Conservation (phyloP, 352 stramenopile genomes). For the Globisporangium middletonii region DNA sequence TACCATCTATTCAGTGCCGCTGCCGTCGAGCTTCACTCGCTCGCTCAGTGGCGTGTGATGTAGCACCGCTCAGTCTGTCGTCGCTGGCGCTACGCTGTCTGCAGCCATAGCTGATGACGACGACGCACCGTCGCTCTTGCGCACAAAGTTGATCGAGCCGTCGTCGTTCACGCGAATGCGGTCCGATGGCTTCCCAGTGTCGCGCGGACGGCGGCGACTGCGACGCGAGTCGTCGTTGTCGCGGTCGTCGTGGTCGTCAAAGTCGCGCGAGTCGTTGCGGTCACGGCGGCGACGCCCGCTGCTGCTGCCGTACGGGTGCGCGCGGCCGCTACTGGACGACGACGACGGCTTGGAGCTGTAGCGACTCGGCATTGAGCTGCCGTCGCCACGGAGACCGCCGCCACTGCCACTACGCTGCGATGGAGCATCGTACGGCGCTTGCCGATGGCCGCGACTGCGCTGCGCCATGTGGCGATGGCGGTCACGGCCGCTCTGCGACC, state of each 20-base stretch:
- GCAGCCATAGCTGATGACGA: too few relatives aligned
- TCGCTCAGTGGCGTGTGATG: too few relatives aligned
- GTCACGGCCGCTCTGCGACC: slow-evolving; percentile 10
- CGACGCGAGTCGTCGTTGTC: not conserved
- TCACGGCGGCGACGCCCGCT: slow-evolving; percentile 11
- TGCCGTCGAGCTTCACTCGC: too few relatives aligned
- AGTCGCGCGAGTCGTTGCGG: slow-evolving; percentile 8
- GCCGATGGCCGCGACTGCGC: slow-evolving; percentile 17
- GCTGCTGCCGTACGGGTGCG: slow-evolving; percentile 39
- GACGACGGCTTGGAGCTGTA: slow-evolving; percentile 12
- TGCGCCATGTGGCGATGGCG: slow-evolving; percentile 8
- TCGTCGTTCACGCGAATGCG: slow-evolving; percentile 57
- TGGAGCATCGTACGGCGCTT: not conserved
- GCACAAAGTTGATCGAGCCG: slow-evolving; percentile 59
- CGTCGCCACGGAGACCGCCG: not conserved
- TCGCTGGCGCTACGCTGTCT: too few relatives aligned
- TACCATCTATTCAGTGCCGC: too few relatives aligned
- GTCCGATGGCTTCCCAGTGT: slow-evolving; percentile 39
- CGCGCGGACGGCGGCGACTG: not conserved
- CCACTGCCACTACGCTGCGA: slow-evolving; percentile 14
- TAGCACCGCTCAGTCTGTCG: too few relatives aligned
- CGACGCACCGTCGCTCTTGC: slow-evolving; percentile 3
- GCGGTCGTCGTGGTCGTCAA: slow-evolving; percentile 9
- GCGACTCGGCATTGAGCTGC: slow-evolving; percentile 23
- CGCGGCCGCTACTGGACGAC: slow-evolving; percentile 17